Conservation (phyloP, 1,139 yeast species). For the Hemisphaericaspora xylofermentans region DNA sequence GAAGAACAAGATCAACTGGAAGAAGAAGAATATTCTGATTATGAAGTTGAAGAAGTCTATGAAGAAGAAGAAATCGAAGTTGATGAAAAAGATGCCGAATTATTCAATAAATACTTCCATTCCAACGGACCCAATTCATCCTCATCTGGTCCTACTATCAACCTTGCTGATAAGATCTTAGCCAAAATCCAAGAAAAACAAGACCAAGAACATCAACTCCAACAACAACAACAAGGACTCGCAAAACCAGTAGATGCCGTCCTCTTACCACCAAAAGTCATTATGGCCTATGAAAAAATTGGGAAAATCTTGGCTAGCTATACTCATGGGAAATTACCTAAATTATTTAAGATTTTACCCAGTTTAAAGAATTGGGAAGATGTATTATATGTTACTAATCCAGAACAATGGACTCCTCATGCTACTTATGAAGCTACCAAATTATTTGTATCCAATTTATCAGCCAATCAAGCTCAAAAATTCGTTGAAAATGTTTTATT, state of each 20-base stretch:
- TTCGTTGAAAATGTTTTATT: constrained; percentile 74
- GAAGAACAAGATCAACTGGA: constrained; percentile 40
- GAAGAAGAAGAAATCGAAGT: constrained; percentile 60
- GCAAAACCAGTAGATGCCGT: constrained; percentile 52
- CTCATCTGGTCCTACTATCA: constrained; percentile 47
- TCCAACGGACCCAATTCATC: constrained; percentile 18
- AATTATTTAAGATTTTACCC: constrained; percentile 91
- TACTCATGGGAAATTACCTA: constrained; percentile 94
- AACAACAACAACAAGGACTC: constrained; percentile 18
- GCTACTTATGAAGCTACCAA: constrained; percentile 95
- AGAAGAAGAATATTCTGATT: constrained; percentile 51
- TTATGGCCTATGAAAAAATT: constrained; percentile 88
- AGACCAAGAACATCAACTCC: constrained; percentile 27
- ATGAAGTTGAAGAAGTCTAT: constrained; percentile 41
- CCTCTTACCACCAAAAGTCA: constrained; percentile 89
- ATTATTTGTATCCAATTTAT: constrained; percentile 84
- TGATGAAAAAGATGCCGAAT: constrained; percentile 67
- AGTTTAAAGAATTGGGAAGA: constrained; percentile 94
- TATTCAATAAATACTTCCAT: constrained; percentile 67
- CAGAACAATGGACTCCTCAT: constrained; percentile 94
- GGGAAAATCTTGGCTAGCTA: constrained; percentile 88
- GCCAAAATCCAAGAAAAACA: constrained; percentile 83
- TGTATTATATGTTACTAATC: constrained; percentile 86
- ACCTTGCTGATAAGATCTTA: constrained; percentile 88
- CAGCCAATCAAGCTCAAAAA: constrained; percentile 84